A percentile compares a stretch with the other conserved stretches of the same genome.
phyloP scores from a whole-genome alignment of 768 basidiomycete genomes.

The Naganishia kalamii region DNA sequence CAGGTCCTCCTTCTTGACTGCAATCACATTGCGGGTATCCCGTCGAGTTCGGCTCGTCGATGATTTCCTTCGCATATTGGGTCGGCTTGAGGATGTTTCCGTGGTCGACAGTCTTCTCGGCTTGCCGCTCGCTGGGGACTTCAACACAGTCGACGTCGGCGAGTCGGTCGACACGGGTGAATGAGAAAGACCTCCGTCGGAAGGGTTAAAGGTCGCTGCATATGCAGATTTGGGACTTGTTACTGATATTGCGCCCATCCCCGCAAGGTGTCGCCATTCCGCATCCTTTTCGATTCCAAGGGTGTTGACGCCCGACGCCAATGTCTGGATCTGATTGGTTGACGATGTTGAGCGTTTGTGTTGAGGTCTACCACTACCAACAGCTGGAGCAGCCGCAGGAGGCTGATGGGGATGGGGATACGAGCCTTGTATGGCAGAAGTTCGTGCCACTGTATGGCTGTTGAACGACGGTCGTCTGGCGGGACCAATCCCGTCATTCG shows the following conservation, averaged over 20 bases:
- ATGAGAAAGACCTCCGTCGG: background rate
- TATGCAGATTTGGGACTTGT: background rate
- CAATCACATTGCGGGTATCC: background rate
- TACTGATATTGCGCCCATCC: background rate
- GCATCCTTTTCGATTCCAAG: conserved; percentile 11
- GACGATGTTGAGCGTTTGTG: conserved; percentile 6
- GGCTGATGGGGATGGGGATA: conserved; percentile 11
- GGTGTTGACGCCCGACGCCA: conserved; percentile 2
- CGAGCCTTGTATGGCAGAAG: conserved; percentile 8
- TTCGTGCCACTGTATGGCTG: conserved; percentile 1
- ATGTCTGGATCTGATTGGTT: conserved; percentile 2
- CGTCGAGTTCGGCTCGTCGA: conserved; percentile 15
- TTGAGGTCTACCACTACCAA: background rate
- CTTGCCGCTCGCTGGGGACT: background rate
- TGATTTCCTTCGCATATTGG: background rate
- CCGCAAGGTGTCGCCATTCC: conserved; percentile 9
- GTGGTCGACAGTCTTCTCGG: background rate
- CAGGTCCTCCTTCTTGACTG: conserved; percentile 7
- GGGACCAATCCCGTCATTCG: conserved; percentile 5
- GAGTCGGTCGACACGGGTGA: background rate
- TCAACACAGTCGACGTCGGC: background rate
- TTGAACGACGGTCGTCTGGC: conserved; percentile 9
- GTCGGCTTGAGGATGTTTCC: background rate
- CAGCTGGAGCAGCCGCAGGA: background rate
- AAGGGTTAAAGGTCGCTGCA: background rate